Conservation (phyloP, 352 stramenopile genomes). For the Pythium oligandrum region DNA sequence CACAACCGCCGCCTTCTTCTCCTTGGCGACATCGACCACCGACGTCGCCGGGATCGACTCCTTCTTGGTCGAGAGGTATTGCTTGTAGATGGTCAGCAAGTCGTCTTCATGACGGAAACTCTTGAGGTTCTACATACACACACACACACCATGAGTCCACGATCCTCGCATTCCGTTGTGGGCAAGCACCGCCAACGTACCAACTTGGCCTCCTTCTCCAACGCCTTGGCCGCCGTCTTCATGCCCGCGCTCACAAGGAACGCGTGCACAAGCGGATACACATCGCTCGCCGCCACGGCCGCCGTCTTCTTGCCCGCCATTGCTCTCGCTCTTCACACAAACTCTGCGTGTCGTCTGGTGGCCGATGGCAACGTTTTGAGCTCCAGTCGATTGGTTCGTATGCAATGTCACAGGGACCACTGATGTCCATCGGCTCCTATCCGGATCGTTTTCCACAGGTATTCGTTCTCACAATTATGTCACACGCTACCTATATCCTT, state of each 20-base stretch:
- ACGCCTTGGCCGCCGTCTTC: constrained; percentile 56
- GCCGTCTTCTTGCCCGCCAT: constrained; percentile 29
- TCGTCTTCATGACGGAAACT: constrained; percentile 60
- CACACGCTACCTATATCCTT: too few species aligned
- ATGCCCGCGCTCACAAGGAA: constrained; percentile 61
- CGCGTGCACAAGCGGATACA: constrained; percentile 71
- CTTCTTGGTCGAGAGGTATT: constrained; percentile 60
- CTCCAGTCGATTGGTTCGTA: constrained; percentile 16
- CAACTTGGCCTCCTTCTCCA: constrained; percentile 74
- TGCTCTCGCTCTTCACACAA: neutral
- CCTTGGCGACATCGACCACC: constrained; percentile 50
- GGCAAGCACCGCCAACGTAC: constrained; percentile 21
- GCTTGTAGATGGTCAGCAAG: constrained; percentile 68
- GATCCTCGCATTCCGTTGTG: neutral
- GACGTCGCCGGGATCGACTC: constrained; percentile 45
- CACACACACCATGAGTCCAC: constrained; percentile 4
- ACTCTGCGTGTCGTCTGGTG: neutral
- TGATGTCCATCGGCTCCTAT: too few species aligned
- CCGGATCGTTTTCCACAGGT: too few species aligned
- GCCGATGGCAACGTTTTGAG: constrained; percentile 17
- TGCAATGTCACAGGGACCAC: too few species aligned
- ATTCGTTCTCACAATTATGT: too few species aligned
- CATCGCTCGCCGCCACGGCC: constrained; percentile 56
- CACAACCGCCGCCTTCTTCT: constrained; percentile 33
- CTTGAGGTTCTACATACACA: constrained; percentile 32